These are phyloP conservation scores for Mallotus nudiflorus DNA, from an alignment of 345 rosid species.

Conservation along the genomic window DNA sequence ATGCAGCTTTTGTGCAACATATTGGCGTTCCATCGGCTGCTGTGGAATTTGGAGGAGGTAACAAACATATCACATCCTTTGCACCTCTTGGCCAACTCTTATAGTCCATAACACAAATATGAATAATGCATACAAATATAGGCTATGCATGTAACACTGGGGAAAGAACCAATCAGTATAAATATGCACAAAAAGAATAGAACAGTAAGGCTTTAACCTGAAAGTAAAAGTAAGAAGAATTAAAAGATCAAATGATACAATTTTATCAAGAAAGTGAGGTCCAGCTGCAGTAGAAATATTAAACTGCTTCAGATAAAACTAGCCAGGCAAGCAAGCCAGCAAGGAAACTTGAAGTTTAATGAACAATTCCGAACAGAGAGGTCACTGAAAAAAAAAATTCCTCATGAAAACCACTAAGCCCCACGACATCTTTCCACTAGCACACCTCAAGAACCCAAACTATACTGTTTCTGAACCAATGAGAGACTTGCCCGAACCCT, in stretches of 20 bases:
- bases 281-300: too few relatives aligned
- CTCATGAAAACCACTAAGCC: not conserved
- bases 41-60: conserved; percentile 62
- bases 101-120: not conserved
- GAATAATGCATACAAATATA: not conserved
- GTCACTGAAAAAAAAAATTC: not conserved
- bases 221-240: too few relatives aligned
- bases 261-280: too few relatives aligned
- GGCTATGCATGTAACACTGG: not conserved
- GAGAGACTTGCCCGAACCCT: not conserved
- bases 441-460: not conserved
- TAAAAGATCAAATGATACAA: too few relatives aligned
- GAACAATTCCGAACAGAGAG: not conserved
- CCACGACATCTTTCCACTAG: not conserved
- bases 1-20: conserved; percentile 80
- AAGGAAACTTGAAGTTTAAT: not conserved
- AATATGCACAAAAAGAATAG: too few relatives aligned
- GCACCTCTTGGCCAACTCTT: not conserved
- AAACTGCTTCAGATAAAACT: not conserved
- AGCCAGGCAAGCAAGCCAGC: not conserved
- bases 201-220: too few relatives aligned
- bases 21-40: conserved; percentile 69
- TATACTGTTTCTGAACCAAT: not conserved
- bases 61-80: conserved; percentile 5
- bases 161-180: not conserved